Evolutionary conservation across 1,284 basidiomycete genomes (phyloP).

Genomic region (Naganishia sp.): DNA sequence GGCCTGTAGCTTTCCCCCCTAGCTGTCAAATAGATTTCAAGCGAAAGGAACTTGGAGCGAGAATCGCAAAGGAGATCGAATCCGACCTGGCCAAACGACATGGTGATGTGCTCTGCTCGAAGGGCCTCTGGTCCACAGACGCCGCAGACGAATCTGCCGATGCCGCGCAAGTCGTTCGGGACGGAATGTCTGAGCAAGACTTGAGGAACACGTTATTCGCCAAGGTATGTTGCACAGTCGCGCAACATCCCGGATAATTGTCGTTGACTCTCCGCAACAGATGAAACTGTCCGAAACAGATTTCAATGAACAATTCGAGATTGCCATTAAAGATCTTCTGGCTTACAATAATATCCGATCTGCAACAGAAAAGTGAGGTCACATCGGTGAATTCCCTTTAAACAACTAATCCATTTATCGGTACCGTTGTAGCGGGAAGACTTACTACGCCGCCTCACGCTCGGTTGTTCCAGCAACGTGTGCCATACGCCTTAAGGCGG

Average conservation of each 20-base stretch:
- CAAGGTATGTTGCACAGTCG: conserved; percentile 31
- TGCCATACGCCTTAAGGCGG: conserved; percentile 3
- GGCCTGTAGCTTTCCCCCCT: conserved; percentile 75
- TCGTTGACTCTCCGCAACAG: neutral
- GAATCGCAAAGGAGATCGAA: conserved; percentile 73
- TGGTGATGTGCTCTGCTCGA: conserved; percentile 69
- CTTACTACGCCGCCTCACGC: conserved; percentile 15
- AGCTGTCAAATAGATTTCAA: conserved; percentile 79
- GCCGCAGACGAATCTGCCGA: conserved; percentile 44
- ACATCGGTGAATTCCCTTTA: neutral
- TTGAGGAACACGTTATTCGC: conserved; percentile 45
- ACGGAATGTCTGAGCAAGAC: conserved; percentile 66
- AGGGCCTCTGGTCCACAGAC: conserved; percentile 40
- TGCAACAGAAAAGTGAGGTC: conserved; percentile 16
- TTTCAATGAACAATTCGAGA: conserved; percentile 58
- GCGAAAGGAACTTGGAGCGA: conserved; percentile 74
- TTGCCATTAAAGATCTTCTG: conserved; percentile 78
- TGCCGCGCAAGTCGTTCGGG: conserved; percentile 70
- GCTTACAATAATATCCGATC: conserved; percentile 68
- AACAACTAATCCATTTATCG: neutral
- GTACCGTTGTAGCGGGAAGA: neutral
- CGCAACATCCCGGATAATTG: too few species aligned
- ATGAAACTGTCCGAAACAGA: conserved; percentile 22
- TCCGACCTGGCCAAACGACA: conserved; percentile 66
- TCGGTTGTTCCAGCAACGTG: conserved; percentile 19